Base-by-base conservation (phyloP, 495 filamentous ascomycete genomes). In the Lophiostoma macrostomum region DNA sequence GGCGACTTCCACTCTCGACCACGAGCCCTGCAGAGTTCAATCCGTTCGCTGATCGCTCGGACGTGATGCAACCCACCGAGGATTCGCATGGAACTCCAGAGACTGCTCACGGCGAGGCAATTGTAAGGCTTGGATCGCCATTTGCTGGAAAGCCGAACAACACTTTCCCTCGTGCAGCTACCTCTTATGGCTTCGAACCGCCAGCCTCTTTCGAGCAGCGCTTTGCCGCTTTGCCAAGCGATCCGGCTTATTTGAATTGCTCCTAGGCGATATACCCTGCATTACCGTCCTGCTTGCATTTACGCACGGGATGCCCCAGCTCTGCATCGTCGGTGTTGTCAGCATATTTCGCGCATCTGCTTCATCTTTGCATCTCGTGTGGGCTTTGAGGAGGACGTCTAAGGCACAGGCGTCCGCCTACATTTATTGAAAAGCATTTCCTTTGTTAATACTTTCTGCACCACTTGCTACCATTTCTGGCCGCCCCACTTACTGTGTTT, bases 91-190 rank as follows among this genome's bases (percentile, higher is more conserved):
- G 32, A 16, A 28, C 39, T 7, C 42, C 41, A 30, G 28, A 8
- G 3, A 5, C 13, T 10, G 14, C 64, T 8, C 56, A 61, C 18
- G 57, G 56, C 0, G 63, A 69, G 16, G 48, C 59, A 16, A 61
- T 59, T 2, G 59, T 61, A 11, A 65, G 70, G n/a, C 64, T 73
- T 12, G 67, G 69, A 24, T 71, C 69, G 37, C 70, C 70, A 1
- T 71, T 73, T 54, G 61, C 32, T n/a, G 67, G 59, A 22, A 47
- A 44, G 3, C 30, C 65, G 8, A 39, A 31, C 44, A 58, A 64
- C 27, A 67, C 70, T 1, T 71, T 73, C 44, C 70, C 70, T 0
- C 64, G 70, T 23, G 61, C 62, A 42, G 59, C 66, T 32, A 47
- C 63, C 4, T 63, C 67, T 14, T 42, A 58, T 24, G 47, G 43